Percentiles rank a stretch among this genome's conserved stretches.
phyloP scores from a whole-genome alignment of 202 grass and related monocot species.

The Carex sylvatica region DNA sequence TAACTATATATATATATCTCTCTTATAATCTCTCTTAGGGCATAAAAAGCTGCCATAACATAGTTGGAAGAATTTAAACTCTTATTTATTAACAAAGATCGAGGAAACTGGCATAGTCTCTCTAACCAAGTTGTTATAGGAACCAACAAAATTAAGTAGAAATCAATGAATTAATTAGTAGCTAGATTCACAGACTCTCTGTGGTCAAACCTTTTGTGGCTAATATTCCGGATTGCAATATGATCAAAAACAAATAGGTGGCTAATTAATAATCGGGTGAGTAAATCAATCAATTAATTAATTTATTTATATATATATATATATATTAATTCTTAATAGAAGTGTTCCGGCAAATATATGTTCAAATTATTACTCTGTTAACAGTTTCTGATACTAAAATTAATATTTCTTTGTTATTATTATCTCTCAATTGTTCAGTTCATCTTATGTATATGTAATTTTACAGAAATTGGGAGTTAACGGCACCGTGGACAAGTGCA shows the following conservation, averaged over 20 bases:
- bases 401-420: background rate
- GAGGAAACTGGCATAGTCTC: too few species aligned
- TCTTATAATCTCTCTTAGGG: background rate
- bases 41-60: background rate
- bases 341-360: too few species aligned
- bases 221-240: too few species aligned
- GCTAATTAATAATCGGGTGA: too few species aligned
- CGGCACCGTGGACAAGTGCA: slow-evolving; percentile 54
- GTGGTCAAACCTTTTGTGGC: background rate
- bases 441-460: background rate
- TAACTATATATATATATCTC: background rate
- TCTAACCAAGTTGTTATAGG: too few species aligned
- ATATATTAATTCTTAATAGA: too few species aligned
- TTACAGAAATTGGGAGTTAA: slow-evolving; percentile 80
- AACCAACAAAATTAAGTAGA: background rate
- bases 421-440: background rate
- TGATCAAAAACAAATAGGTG: too few species aligned
- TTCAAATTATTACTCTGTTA: background rate
- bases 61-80: background rate
- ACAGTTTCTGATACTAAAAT: background rate
- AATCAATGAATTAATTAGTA: background rate
- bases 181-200: background rate
- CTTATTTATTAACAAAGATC: background rate
- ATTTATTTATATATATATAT: too few species aligned
- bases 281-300: too few species aligned